Evolutionary conservation across 106 monocot genomes (phyloP).

Genomic region (Dactylorhiza incarnata): DNA sequence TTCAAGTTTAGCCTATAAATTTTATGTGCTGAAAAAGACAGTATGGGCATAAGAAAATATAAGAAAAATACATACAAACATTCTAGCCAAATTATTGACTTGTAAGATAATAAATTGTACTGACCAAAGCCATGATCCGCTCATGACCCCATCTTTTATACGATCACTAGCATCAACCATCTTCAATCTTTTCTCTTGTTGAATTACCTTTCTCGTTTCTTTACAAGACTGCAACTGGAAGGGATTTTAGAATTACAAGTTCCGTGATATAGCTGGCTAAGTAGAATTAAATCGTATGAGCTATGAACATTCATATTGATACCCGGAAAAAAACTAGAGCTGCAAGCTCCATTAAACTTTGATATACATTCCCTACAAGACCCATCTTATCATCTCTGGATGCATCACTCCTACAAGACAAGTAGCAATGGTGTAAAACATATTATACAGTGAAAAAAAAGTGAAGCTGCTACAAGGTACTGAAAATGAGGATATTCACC

Average conservation of each 20-base stretch:
- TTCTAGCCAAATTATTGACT: neutral
- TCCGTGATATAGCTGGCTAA: neutral
- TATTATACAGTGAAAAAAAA: neutral
- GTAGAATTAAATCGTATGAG: neutral
- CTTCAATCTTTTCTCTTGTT: constrained; percentile 48
- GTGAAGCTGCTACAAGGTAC: neutral
- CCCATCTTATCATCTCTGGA: constrained; percentile 63
- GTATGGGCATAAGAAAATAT: neutral
- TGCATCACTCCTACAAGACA: constrained; percentile 38
- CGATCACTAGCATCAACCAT: constrained; percentile 32
- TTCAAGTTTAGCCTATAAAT: neutral
- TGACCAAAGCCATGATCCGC: constrained; percentile 68
- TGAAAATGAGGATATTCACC: constrained; percentile 16
- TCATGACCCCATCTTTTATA: constrained; percentile 61
- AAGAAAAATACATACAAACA: constrained; percentile 3
- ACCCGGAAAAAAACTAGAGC: constrained; percentile 76
- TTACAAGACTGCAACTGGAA: constrained; percentile 42
- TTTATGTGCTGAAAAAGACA: neutral
- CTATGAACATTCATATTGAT: neutral
- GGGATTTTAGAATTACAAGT: neutral
- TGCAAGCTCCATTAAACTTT: constrained; percentile 64
- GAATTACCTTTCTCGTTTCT: constrained; percentile 15
- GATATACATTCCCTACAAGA: constrained; percentile 23
- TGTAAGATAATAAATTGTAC: neutral
- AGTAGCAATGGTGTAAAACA: constrained; percentile 5